Evolutionary conservation across 2,329 filamentous ascomycete species (phyloP).

Genomic region (Trichoderma cornu-damae): DNA sequence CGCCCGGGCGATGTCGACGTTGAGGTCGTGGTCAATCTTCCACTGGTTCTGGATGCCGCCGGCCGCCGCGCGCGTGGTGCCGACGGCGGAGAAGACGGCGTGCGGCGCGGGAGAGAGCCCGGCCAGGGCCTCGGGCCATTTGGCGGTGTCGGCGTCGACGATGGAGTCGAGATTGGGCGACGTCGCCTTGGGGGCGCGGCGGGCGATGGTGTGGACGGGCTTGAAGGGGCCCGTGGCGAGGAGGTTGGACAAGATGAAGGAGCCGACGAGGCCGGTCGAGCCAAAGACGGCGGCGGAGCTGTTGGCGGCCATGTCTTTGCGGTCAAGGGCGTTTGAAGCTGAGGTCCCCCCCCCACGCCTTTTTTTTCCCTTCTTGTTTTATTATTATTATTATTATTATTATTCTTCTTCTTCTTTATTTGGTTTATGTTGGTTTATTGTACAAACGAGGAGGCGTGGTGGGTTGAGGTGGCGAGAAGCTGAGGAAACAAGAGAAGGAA

Average conservation of each 20-base stretch:
- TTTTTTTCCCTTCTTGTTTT: no score
- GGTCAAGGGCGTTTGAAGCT: no score
- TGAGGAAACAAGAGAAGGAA: no score
- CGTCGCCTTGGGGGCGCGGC: slow-evolving; percentile 53
- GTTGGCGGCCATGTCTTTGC: slow-evolving; percentile 8
- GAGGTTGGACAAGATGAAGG: slow-evolving; percentile 65
- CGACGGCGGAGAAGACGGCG: slow-evolving; percentile 72
- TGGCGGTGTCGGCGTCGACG: slow-evolving; percentile 59
- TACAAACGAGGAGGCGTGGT: no score
- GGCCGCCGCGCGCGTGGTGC: slow-evolving; percentile 70
- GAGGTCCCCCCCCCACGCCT: no score
- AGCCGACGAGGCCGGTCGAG: slow-evolving; percentile 64
- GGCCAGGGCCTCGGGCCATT: slow-evolving; percentile 61
- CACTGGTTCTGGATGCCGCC: slow-evolving; percentile 75
- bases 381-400: no score
- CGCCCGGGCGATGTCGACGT: slow-evolving; percentile 69
- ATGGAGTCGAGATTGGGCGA: slow-evolving; percentile 57
- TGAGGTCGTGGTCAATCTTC: slow-evolving; percentile 83
- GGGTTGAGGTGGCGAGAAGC: no score
- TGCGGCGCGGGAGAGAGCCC: slow-evolving; percentile 51
- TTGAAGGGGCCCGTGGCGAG: slow-evolving; percentile 50
- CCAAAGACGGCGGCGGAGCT: slow-evolving; percentile 50
- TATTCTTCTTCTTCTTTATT: no score
- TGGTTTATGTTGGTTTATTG: no score
- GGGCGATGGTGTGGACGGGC: slow-evolving; percentile 59